Evolutionary conservation across 176 grass and related monocot species (phyloP), one percentile per base, ranked within the genome.

Genomic region (Carex cristatella): DNA sequence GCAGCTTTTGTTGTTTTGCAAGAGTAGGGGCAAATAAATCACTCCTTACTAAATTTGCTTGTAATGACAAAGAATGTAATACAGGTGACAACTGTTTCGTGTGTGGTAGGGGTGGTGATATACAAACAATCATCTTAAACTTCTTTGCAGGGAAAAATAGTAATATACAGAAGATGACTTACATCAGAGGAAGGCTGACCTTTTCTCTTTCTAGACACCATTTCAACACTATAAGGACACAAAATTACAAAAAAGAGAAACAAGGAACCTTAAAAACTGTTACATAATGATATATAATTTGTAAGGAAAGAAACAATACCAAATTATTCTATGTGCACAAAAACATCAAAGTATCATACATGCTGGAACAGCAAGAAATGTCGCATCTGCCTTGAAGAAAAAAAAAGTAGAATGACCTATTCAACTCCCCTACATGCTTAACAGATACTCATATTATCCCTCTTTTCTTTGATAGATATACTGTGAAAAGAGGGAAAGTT

Each of bases 141-240:
- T 57, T 30, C 19, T 30, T 51, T 33, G 27, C 27, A 69, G 42
- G 70, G 35, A 78, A n/a, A 63, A 78, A 15, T 28, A 56, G 13
- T 32, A 74, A 74, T 59, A 80, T 63, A 64, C 12, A 63, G 18
- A 63, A 65, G 40, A 65, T 15, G 49, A 65, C 32, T 83, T 69
- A 83, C 81, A 51, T 83, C 61, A 51, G 81, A 83, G 61, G 61
- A 53, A 9, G 44, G 63, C 33, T 0, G 28, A 10, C 33, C 81
- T 83, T 66, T 83, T 66, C 58, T 83, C 44, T 67, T 83, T 44
- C 27, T 83, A 69, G 81, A 65, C n/a, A 49, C 81, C 13, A 55
- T 83, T 69, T 68, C 44, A 37, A 66, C 62, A 83, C 81, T 83
- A 46, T 65, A 83, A 10, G 19, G 48, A 83, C 35, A 68, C 42